Evolutionary conservation across 1,284 basidiomycete species (phyloP).

Genomic region (Ustilago xerochloae): DNA sequence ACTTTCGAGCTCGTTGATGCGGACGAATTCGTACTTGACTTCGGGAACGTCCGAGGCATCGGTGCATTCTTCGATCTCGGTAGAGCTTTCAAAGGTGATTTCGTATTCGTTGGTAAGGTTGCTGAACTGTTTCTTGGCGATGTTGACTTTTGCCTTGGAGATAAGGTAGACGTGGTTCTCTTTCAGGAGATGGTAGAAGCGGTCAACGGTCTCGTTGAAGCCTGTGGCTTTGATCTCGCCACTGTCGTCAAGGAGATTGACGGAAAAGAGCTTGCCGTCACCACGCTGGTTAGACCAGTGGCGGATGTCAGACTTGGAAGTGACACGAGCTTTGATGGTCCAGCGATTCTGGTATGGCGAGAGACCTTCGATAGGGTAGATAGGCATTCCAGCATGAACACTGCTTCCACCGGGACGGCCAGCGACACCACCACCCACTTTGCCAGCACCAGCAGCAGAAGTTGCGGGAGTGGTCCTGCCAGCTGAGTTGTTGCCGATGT

Average conservation of each 20-base stretch:
- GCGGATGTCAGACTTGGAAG: conserved; percentile 87
- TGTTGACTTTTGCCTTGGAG: conserved; percentile 87
- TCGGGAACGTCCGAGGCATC: conserved; percentile 65
- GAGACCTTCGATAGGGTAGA: conserved; percentile 90
- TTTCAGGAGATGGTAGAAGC: conserved; percentile 83
- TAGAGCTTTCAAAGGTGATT: conserved; percentile 80
- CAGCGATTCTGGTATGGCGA: conserved; percentile 96
- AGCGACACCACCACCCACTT: conserved; percentile 11
- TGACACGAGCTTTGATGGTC: conserved; percentile 96
- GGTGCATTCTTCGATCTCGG: conserved; percentile 65
- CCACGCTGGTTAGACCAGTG: conserved; percentile 90
- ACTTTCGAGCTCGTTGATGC: conserved; percentile 62
- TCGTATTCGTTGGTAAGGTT: conserved; percentile 94
- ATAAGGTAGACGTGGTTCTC: conserved; percentile 95
- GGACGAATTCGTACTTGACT: conserved; percentile 67
- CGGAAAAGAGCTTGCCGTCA: conserved; percentile 94
- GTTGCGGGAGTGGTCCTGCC: conserved; percentile 48
- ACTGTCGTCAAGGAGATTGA: conserved; percentile 93
- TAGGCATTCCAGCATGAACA: conserved; percentile 67
- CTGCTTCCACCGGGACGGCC: conserved; percentile 53
- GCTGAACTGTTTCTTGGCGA: conserved; percentile 97
- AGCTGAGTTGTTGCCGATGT: conserved; percentile 32
- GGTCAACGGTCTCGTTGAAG: conserved; percentile 89
- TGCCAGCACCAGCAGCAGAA: conserved; percentile 30
- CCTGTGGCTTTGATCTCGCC: conserved; percentile 74